These are phyloP conservation scores for Seiridium unicorne DNA, from an alignment of 2,329 filamentous ascomycete species.

Conservation along the genomic window DNA sequence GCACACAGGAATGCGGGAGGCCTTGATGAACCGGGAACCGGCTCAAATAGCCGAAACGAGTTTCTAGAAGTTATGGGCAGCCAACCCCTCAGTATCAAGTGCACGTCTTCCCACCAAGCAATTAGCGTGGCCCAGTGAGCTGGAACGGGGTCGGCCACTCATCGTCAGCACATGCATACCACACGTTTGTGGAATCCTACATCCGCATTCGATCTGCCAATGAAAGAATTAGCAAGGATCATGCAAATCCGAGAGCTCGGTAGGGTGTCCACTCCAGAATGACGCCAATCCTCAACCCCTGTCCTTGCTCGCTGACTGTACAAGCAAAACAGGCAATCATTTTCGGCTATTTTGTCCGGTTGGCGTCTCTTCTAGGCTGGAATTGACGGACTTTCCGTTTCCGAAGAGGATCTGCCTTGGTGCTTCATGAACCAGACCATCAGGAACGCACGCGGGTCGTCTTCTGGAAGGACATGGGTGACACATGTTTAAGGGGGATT, in stretches of 20 bases:
- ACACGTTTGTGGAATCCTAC: not conserved
- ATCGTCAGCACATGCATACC: not conserved
- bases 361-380: too few relatives aligned
- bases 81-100: too few relatives aligned
- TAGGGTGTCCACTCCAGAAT: not conserved
- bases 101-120: not conserved
- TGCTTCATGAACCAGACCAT: not conserved
- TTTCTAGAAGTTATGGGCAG: not conserved
- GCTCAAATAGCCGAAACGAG: not conserved
- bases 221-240: not conserved
- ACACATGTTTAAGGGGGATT: not conserved
- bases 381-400: too few relatives aligned
- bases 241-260: not conserved
- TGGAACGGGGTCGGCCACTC: not conserved
- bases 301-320: too few relatives aligned
- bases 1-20: too few relatives aligned
- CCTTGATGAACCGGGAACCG: too few relatives aligned
- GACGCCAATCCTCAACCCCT: too few relatives aligned
- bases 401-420: too few relatives aligned
- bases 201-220: not conserved
- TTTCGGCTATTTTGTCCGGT: too few relatives aligned
- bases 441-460: not conserved
- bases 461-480: not conserved
- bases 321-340: too few relatives aligned
- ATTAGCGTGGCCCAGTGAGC: not conserved